Evolutionary conservation across 2,329 filamentous ascomycete species (phyloP), one percentile per base, ranked within the genome.

Genomic region (Coleophoma cylindrospora): DNA sequence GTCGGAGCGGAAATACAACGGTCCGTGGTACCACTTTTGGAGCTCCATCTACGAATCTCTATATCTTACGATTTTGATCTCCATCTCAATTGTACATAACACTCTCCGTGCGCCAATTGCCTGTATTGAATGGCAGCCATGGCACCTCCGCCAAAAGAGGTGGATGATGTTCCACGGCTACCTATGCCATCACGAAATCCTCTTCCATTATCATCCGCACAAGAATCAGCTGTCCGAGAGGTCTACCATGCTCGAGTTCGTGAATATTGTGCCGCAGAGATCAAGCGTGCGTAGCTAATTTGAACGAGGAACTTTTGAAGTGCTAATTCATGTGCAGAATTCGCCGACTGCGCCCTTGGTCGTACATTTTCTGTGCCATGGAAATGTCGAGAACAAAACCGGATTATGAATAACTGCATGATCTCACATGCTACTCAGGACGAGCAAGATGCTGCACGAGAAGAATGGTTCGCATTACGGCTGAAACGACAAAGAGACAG

Each of bases 401-500:
- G 86, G 55, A 76, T 79, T 34, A 99, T 99, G 94, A 99, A 99
- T 72, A 77, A 75, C 54, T 99, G 94, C 74, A 96, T 99, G 91
- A 77, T 91, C 59, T 70, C 77, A 50, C 87, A 95, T 72, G 91
- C 92, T 49, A 95, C 89, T 56, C 87, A 84, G 56, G 83, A 80
- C 49, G 89, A 95, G 67, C 81, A 95, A 69, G 94, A 99, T 71
- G 84, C 83, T 21, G 94, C 94, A 56, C 77, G 94, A 47, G 88
- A 91, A 68, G 91, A 97, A 66, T 99, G 94, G 94, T 97, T 97
- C 68, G 81, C 83, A 47, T 77, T 81, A 56, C 79, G 89, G 47
- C 75, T 89, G 60, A 81, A 90, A 71, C 77, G 91, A 50, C 79
- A 83, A 60, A 73, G 73, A 50, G 82, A 86, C 68, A 73, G 83